phyloP scores from a whole-genome alignment of 2,329 filamentous ascomycete genomes.

The Orbilia blumenaviensis region DNA sequence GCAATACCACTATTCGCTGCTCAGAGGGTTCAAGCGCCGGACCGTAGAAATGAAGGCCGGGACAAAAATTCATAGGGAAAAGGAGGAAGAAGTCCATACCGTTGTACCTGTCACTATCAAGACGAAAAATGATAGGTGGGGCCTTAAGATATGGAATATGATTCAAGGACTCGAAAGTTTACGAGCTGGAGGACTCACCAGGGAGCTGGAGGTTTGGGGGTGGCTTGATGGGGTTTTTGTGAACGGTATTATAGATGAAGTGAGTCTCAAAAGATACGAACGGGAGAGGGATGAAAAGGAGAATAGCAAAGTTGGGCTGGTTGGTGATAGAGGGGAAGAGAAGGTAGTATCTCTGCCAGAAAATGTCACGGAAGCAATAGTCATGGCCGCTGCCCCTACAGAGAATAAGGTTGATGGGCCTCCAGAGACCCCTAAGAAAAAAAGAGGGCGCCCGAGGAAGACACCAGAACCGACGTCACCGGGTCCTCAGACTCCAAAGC shows the following conservation, averaged over 20 bases:
- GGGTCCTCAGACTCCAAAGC: conserved; percentile 17
- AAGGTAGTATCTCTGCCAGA: conserved; percentile 8
- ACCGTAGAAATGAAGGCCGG: conserved; percentile 88
- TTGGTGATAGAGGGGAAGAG: conserved; percentile 7
- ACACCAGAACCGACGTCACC: conserved; percentile 5
- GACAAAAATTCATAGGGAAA: conserved; percentile 77
- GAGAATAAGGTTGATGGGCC: not conserved
- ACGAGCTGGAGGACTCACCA: conserved; percentile 74
- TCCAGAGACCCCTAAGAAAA: conserved; percentile 37
- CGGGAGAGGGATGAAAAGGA: conserved; percentile 57
- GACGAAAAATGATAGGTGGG: conserved; percentile 79
- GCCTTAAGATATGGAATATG: conserved; percentile 86
- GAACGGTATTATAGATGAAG: conserved; percentile 87
- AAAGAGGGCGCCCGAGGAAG: conserved; percentile 47
- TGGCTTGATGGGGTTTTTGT: conserved; percentile 81
- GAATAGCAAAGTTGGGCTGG: not conserved
- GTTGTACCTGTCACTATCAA: conserved; percentile 76
- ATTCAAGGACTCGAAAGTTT: conserved; percentile 83
- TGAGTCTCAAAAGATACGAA: conserved; percentile 75
- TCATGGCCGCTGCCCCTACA: conserved; percentile 6
- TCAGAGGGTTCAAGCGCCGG: conserved; percentile 76
- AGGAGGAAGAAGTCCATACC: conserved; percentile 86
- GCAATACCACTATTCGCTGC: conserved; percentile 88
- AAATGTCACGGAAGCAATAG: conserved; percentile 33
- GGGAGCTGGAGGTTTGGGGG: conserved; percentile 87